Base-by-base conservation (phyloP, 805 yeast genomes). In the Pichia phayaonensis region DNA sequence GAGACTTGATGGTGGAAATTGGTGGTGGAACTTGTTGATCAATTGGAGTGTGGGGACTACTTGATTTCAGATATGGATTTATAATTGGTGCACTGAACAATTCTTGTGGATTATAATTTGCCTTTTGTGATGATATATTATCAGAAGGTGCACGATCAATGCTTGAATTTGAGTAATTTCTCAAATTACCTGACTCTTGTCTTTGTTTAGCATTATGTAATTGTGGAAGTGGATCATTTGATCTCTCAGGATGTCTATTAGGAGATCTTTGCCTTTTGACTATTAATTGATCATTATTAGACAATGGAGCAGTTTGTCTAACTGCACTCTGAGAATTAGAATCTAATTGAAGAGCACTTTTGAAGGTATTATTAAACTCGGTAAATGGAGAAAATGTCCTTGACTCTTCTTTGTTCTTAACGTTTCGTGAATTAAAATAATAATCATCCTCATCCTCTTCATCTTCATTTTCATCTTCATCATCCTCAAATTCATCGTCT, bases 311-410 rank as follows among this genome's bases (percentile, higher is more conserved):
- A 42, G 20, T 47, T 47, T 15, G 23, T 45, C 20, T 34, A n/a
- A 45, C 39, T 47, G 50, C 52, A 16, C 8, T 24, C 18, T 38
- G 24, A 39, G 18, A 12, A 26, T 46, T 51, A 53, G 38, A 34
- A 34, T 34, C 38, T n/a, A 42, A 31, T 22, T 61, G 57, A 55
- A 66, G 58, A 2, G 69, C 58, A 26, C 56, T 58, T 21, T 58
- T 60, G 49, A 60, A 64, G 38, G 66, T 61, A 13, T 57, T 56
- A 47, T 67, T 62, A 59, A 67, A 68, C 26, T 62, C 69, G 2
- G 70, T 59, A 52, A 66, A 67, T 41, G 73, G 72, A 1, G 72
- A 69, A 24, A 67, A 45, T 10, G 57, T 58, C 42, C 70, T 51
- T 20, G 56, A 56, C 12, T 45, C 42, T 2, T 11, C 26, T 21